These are phyloP conservation scores for Poronia punctata DNA, from an alignment of 495 filamentous ascomycete genomes.

Conservation along the genomic window DNA sequence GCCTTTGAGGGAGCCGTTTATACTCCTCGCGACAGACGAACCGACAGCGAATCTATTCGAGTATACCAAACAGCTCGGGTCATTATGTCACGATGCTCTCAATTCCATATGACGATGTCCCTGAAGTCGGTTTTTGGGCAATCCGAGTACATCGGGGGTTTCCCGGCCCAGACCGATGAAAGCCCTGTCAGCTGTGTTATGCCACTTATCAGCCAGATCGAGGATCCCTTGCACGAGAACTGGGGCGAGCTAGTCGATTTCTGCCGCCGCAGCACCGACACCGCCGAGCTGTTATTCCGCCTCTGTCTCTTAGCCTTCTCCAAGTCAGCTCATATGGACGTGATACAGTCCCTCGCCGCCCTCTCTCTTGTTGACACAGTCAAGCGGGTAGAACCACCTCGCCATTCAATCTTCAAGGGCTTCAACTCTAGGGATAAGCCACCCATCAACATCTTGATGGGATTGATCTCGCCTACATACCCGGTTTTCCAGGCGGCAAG, in stretches of 20 bases:
- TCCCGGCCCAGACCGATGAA: constrained; percentile 11
- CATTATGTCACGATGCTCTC: constrained; percentile 18
- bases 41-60: constrained; percentile 6
- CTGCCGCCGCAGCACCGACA: constrained; percentile 15
- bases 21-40: constrained; percentile 15
- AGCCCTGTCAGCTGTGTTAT: constrained; percentile 9
- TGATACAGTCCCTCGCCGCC: constrained; percentile 22
- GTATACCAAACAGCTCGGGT: constrained; percentile 27
- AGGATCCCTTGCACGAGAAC: constrained; percentile 25
- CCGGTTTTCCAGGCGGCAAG: not conserved
- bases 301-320: constrained; percentile 17
- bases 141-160: constrained; percentile 30
- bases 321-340: constrained; percentile 20
- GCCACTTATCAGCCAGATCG: constrained; percentile 27
- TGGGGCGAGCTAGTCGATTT: constrained; percentile 33
- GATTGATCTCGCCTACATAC: constrained; percentile 11
- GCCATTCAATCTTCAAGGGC: constrained; percentile 18
- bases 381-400: constrained; percentile 19
- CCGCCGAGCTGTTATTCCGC: constrained; percentile 24
- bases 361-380: constrained; percentile 25
- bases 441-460: constrained; percentile 19
- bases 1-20: constrained; percentile 9
- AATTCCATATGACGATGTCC: constrained; percentile 14
- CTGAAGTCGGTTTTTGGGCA: constrained; percentile 21
- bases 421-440: constrained; percentile 24